A percentile compares a stretch with the other conserved stretches of the same genome.
These are phyloP conservation scores for Papiliotrema laurentii DNA, from an alignment of 1,284 basidiomycete genomes.

Conservation along the genomic window DNA sequence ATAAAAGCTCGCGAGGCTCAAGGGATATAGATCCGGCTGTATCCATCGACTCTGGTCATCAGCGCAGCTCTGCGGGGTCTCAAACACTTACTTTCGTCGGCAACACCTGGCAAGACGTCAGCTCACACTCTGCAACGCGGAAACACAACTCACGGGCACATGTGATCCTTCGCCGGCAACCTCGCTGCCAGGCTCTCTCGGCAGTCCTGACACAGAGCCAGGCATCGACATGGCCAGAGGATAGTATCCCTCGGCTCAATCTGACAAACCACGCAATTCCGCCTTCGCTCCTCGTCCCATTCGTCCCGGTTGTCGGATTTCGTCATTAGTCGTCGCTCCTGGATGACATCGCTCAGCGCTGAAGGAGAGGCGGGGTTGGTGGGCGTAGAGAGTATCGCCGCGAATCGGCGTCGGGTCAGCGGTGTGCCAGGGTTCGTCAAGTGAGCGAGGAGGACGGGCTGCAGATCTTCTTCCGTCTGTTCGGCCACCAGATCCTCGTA, in stretches of 20 bases:
- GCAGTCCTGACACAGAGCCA: constrained; percentile 45
- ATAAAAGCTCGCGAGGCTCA: no score
- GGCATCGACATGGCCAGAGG: constrained; percentile 45
- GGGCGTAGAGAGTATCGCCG: constrained; percentile 23
- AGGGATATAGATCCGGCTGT: constrained; percentile 41
- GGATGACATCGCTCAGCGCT: constrained; percentile 15
- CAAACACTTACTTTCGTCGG: constrained; percentile 24
- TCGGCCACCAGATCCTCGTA: constrained; percentile 28
- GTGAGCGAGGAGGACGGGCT: constrained; percentile 45
- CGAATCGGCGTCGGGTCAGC: constrained; percentile 41
- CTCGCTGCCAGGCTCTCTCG: constrained; percentile 41
- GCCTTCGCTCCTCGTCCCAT: constrained; percentile 39
- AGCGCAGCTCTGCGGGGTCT: not conserved
- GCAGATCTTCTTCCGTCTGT: constrained; percentile 17
- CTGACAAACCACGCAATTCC: constrained; percentile 44
- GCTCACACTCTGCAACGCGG: not conserved
- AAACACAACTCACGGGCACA: constrained; percentile 36
- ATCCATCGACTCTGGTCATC: constrained; percentile 35
- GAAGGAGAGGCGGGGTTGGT: constrained; percentile 3
- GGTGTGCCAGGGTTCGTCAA: constrained; percentile 32
- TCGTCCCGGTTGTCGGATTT: constrained; percentile 17
- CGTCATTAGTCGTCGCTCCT: constrained; percentile 15
- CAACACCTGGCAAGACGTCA: constrained; percentile 18
- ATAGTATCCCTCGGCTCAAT: constrained; percentile 42
- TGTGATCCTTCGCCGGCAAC: constrained; percentile 38